Evolutionary conservation across 2,329 filamentous ascomycete genomes (phyloP), one percentile per base, ranked within the genome.

Genomic region (Pseudophaeomoniella oleicola): DNA sequence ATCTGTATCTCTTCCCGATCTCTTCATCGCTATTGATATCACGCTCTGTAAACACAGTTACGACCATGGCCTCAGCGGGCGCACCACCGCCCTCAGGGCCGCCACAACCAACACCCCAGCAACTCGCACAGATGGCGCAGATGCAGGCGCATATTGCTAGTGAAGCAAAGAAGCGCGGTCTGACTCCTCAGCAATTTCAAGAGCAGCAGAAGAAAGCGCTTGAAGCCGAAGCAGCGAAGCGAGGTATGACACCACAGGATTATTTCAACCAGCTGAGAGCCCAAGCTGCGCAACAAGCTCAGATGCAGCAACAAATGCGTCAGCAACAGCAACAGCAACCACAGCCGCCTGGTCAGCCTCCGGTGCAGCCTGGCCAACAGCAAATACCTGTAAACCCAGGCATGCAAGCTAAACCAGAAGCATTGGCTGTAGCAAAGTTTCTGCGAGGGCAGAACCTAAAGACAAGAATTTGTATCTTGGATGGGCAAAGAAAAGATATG

Each of bases 401-500:
- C 16, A 59, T 58, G 27, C 84, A 88, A 16, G 84, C 88, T 16
- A 90, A 93, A 49, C 88, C 88, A 29, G 77, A 86, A 51, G 87
- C 86, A 14, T 63, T 96, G 32, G 86, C 87, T 5, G 72, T 98
- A 37, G 92, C 90, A 46, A 80, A 84, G 52, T 98, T 93, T 62
- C 64, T 98, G 41, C 77, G 78, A 47, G 60, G 71, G 40, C 87
- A 94, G 62, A 75, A 90, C 41, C 64, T 98, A 45, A 98, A 98
- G 71, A 71, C 74, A 13, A 72, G 90, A 44, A 94, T 87, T 13
- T 88, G 83, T 56, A 92, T 98, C 45, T 72, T 96, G 46, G 87
- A 94, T 46, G 90, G 90, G 50, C 87, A 94, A 69, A 75, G 90
- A 51, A 96, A 94, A 63, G 88, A 98, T 46, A 92, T 98, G 83